Base-by-base conservation (phyloP, 345 rosid species). In the Draba incana region DNA sequence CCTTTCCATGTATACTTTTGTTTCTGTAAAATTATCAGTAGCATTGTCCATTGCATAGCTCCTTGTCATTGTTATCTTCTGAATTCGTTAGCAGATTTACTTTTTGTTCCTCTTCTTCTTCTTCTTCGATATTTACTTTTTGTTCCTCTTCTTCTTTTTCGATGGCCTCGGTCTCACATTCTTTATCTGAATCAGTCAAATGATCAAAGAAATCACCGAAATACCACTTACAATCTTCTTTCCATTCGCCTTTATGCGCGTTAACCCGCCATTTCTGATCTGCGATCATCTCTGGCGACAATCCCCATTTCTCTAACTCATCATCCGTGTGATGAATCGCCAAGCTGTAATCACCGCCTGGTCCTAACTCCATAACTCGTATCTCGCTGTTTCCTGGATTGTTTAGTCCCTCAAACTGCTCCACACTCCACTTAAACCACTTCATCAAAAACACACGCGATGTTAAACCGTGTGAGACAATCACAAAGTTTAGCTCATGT, bases 341-440 rank as follows among this genome's bases (percentile, higher is more conserved):
- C 44, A 95, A 70, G 80, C 98, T 95, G 77, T 95, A 89, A 24
- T 92, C 97, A 54, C 96, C 94, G 0, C 96, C 90, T 1, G 57
- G 72, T 66, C 98, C 97, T 61, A 88, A 51, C 75, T 88, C 87
- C 98, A 95, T 88, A 33, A 89, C 91, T 8, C 98, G 81, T 53
- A 68, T 53, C 82, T 75, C 98, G 16, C 96, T 92, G 75, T 92
- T 95, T 4, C 81, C 90, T 0, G 60, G 85, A 77, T 95, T 95
- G 72, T 88, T 89, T 31, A 95, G 75, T 14, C 2, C 76, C 78
- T 95, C 98, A 4, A 92, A 89, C 58, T 92, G 98, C 57, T 89
- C 90, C 1, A 95, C 97, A 0, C 88, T 86, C 98, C 99, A 92
- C 78, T 92, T 89, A 78, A 92, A 92, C 99, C 99, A 95, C 76